Evolutionary conservation across 768 basidiomycete genomes (phyloP).

Genomic region (Macrolepiota dolichaula): DNA sequence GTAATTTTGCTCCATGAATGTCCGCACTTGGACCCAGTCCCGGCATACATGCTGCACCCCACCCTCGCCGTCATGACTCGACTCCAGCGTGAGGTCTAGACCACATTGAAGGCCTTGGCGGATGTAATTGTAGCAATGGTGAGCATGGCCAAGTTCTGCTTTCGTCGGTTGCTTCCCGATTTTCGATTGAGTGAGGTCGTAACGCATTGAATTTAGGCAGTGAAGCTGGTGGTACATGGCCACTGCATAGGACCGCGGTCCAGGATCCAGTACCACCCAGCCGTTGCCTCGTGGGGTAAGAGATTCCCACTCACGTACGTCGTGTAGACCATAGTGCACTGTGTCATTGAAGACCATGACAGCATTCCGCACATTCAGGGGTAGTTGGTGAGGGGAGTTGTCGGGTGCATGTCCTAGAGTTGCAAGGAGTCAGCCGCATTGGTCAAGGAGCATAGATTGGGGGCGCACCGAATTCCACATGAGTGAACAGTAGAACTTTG

Average conservation of each 20-base stretch:
- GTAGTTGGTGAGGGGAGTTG: conserved; percentile 10
- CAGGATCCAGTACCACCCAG: conserved; percentile 12
- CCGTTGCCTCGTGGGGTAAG: conserved; percentile 12
- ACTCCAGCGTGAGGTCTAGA: conserved; percentile 8
- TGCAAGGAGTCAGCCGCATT: not conserved
- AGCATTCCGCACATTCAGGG: conserved; percentile 7
- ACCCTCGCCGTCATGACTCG: not conserved
- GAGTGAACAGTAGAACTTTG: not conserved
- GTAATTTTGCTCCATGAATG: conserved; percentile 12
- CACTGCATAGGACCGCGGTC: conserved; percentile 11
- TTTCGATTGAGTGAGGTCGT: conserved; percentile 14
- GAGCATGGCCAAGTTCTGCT: conserved; percentile 9
- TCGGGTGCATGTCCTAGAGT: not conserved
- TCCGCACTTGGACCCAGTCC: conserved; percentile 10
- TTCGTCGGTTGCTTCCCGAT: conserved; percentile 8
- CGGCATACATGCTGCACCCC: conserved; percentile 8
- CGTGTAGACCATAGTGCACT: conserved; percentile 12
- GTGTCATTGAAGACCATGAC: conserved; percentile 12
- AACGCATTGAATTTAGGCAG: conserved; percentile 15
- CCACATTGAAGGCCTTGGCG: conserved; percentile 9
- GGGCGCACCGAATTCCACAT: not conserved
- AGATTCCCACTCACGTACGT: conserved; percentile 15
- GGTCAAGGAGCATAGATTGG: not conserved
- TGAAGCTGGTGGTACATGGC: conserved; percentile 18
- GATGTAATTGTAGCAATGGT: conserved; percentile 14